phyloP scores from a whole-genome alignment of 352 stramenopile species.

The Pythium brassicae region DNA sequence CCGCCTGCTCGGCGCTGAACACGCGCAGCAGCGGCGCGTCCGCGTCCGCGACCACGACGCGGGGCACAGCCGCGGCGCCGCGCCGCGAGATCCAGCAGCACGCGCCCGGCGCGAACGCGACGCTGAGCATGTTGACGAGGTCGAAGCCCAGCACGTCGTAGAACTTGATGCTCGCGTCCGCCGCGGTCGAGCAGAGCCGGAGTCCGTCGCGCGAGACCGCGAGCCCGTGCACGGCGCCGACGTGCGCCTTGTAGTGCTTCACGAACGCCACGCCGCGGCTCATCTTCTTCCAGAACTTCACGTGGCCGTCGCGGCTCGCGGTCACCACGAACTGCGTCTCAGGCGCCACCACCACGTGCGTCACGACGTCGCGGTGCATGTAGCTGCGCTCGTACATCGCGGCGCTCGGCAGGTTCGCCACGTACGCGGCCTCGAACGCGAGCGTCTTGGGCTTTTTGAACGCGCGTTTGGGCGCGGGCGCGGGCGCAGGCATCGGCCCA shows the following conservation, averaged over 20 bases:
- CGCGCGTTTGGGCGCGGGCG: constrained; percentile 25
- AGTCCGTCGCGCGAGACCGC: constrained; percentile 81
- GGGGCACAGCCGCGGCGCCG: constrained; percentile 39
- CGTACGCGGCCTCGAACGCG: constrained; percentile 64
- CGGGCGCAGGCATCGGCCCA: constrained; percentile 58
- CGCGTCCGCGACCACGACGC: constrained; percentile 76
- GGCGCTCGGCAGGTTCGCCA: constrained; percentile 81
- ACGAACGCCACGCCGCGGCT: constrained; percentile 96
- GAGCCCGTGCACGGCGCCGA: constrained; percentile 84
- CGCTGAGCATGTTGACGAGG: constrained; percentile 95
- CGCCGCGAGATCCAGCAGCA: constrained; percentile 76
- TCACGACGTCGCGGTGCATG: constrained; percentile 97
- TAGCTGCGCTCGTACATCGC: constrained; percentile 96
- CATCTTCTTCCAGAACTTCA: constrained; percentile 99
- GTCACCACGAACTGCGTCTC: constrained; percentile 97
- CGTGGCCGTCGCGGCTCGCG: constrained; percentile 92
- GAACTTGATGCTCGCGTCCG: constrained; percentile 96
- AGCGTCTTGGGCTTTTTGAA: constrained; percentile 40
- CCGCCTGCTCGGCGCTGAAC: constrained; percentile 78
- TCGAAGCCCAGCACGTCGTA: constrained; percentile 99
- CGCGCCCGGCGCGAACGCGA: constrained; percentile 61
- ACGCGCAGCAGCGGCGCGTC: constrained; percentile 66
- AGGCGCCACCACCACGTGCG: constrained; percentile 84
- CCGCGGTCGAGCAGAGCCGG: constrained; percentile 79
- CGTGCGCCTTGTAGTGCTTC: constrained; percentile 98